Base-by-base conservation (phyloP, 257 asterid species). In the Mitragyna speciosa region DNA sequence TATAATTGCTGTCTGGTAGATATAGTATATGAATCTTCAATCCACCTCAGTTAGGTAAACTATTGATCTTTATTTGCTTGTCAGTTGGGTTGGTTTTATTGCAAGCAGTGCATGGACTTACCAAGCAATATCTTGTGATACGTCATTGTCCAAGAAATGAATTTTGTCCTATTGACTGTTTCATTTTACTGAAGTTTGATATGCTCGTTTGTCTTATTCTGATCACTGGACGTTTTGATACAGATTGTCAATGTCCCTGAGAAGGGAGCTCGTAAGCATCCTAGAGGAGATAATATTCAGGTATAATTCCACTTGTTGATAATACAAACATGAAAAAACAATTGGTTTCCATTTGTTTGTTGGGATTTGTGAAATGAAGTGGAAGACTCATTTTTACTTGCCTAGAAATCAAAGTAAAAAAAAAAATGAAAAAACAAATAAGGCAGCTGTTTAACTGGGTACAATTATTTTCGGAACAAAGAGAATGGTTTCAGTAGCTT, bases 211-310 rank as follows among this genome's bases (percentile, higher is more conserved):
- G 12, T 73, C 67, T 61, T 75, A 31, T 54, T 75, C 72, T 84
- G 84, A 83, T 82, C 65, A 31, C 52, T 30, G 45, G 61, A 76
- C 36, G 52, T 9, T 58, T 84, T 82, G 66, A 81, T 83, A 76
- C 90, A 96, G 99, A 92, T 94, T 83, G 99, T 96, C 78, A 96
- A 94, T 89, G 99, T 96, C 75, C 99, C 99, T 1, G 99, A 96
- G 89, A 96, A 96, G 84, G 99, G 99, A 6, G 98, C 99, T 76
- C 88, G 99, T 82, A 96, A 96, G 90, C 99, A 96, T 85, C 99
- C 99, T 77, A 90, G 99, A 87, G 99, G 99, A 63, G 99, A 96
- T 85, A 92, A 96, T 86, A 94, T 96, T 85, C 99, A 94, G 98
- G 99, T 96, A 79, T 65, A 12, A 17, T 76, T 83, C 63, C 73